Evolutionary conservation across 352 stramenopile species (phyloP).

Genomic region (Pythium sukuiense): DNA sequence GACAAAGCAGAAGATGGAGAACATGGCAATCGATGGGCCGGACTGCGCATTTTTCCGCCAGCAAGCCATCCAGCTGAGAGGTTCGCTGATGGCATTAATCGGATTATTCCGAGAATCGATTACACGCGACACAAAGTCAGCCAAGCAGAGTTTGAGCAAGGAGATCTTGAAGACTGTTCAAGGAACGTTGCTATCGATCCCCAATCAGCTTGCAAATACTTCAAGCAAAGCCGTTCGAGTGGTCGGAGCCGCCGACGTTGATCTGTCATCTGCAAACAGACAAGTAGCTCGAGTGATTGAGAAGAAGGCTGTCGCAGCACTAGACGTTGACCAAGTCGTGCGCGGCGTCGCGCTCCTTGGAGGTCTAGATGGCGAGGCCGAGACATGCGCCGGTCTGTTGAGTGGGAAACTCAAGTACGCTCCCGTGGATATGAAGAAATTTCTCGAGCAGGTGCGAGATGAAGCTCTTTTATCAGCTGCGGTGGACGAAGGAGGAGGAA

Average conservation of each 20-base stretch:
- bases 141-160: conserved; percentile 61
- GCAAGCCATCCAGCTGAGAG: conserved; percentile 40
- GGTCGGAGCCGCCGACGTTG: background rate
- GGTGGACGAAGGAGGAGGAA: background rate
- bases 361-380: conserved; percentile 37
- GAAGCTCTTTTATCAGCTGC: conserved; percentile 3
- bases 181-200: background rate
- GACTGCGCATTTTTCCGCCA: conserved; percentile 46
- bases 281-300: conserved; percentile 26
- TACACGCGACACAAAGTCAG: conserved; percentile 53
- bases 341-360: conserved; percentile 52
- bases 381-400: conserved; percentile 38
- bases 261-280: background rate
- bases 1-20: conserved; percentile 40
- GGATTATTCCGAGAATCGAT: conserved; percentile 48
- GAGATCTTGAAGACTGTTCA: conserved; percentile 34
- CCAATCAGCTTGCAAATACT: background rate
- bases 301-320: conserved; percentile 14
- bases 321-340: conserved; percentile 54
- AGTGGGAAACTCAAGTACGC: conserved; percentile 46
- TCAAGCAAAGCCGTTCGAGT: conserved; percentile 5
- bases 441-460: conserved; percentile 28
- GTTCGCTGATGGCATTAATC: conserved; percentile 42
- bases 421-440: conserved; percentile 38
- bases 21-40: conserved; percentile 29